Percentiles rank a stretch among this genome's conserved stretches.
Conservation (phyloP, 495 filamentous ascomycete genomes). For the Filosporella fistucella region DNA sequence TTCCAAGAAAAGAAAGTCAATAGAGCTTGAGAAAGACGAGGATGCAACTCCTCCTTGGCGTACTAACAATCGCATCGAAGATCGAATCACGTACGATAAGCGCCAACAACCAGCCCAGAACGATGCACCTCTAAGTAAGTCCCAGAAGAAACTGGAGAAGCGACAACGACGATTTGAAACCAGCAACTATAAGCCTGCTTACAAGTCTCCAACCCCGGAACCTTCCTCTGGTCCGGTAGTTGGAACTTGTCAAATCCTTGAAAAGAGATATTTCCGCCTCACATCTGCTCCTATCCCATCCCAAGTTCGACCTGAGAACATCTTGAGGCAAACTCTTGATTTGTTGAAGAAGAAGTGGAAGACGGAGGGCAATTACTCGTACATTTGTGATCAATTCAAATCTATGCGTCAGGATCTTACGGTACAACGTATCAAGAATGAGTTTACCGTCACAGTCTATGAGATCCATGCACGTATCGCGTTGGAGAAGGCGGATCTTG, state of each 20-base stretch:
- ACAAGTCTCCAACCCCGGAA: constrained; percentile 55
- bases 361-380: constrained; percentile 87
- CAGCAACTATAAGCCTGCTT: constrained; percentile 55
- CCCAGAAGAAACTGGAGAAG: constrained; percentile 80
- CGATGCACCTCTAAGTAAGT: constrained; percentile 70
- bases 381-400: constrained; percentile 99
- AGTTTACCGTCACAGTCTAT: constrained; percentile 93
- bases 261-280: constrained; percentile 92
- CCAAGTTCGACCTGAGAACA: constrained; percentile 75
- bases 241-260: constrained; percentile 76
- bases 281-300: constrained; percentile 84
- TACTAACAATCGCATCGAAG: constrained; percentile 66
- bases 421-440: constrained; percentile 92
- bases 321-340: constrained; percentile 81
- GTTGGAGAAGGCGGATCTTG: constrained; percentile 95
- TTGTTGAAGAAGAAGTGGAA: constrained; percentile 92
- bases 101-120: constrained; percentile 33
- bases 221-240: constrained; percentile 73
- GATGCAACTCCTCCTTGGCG: constrained; percentile 65
- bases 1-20: constrained; percentile 75
- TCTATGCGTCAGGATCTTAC: constrained; percentile 97
- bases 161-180: constrained; percentile 81
- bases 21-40: constrained; percentile 45
- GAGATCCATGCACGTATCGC: constrained; percentile 98
- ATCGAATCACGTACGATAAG: constrained; percentile 67